A percentile compares a stretch with the other conserved stretches of the same genome.
Conservation (phyloP, 345 rosid species). For the Carallia brachiata region DNA sequence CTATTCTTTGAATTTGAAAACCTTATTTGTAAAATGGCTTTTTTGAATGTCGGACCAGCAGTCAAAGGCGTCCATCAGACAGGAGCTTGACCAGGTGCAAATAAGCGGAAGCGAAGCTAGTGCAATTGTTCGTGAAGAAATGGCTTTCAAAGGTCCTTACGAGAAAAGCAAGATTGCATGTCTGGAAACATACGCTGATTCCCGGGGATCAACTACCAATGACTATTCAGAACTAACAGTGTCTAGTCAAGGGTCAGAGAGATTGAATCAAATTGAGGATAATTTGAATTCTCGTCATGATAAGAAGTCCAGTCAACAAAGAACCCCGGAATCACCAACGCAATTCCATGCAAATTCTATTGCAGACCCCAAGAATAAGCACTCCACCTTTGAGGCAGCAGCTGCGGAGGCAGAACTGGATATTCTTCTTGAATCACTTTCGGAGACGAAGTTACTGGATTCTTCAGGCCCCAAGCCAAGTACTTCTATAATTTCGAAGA, state of each 20-base stretch:
- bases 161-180: conserved; percentile 18
- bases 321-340: conserved; percentile 1
- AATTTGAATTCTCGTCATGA: conserved; percentile 13
- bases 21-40: conserved; percentile 12
- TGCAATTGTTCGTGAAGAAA: conserved; percentile 20
- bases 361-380: conserved; percentile 8
- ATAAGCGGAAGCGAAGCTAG: conserved; percentile 13
- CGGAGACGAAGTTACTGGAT: conserved; percentile 31
- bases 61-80: conserved; percentile 16
- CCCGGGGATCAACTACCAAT: conserved; percentile 7
- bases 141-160: conserved; percentile 19
- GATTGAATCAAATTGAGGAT: conserved; percentile 19
- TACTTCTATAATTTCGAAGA: conserved; percentile 3
- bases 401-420: conserved; percentile 64
- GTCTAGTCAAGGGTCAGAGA: conserved; percentile 17
- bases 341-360: not conserved
- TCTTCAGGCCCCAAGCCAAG: conserved; percentile 17
- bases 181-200: conserved; percentile 1
- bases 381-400: conserved; percentile 31
- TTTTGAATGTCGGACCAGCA: conserved; percentile 29
- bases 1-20: conserved; percentile 1
- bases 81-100: conserved; percentile 27
- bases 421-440: conserved; percentile 56
- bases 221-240: conserved; percentile 6
- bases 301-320: conserved; percentile 18